phyloP scores from a whole-genome alignment of 306 rosid genomes.

The Dalbergia cochinchinensis region DNA sequence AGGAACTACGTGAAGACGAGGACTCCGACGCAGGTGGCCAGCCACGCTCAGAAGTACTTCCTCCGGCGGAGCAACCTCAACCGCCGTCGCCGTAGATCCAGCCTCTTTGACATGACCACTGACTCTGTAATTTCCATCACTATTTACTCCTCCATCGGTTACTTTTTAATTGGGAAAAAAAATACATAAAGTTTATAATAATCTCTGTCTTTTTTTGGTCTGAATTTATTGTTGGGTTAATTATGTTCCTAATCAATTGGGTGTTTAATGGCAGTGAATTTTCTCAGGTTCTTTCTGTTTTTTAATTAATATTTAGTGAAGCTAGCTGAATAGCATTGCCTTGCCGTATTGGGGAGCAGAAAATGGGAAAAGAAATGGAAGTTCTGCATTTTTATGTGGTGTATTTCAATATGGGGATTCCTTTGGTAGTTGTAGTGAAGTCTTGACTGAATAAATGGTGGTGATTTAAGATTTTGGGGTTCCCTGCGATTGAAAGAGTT shows the following conservation, averaged over 20 bases:
- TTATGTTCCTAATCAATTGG: slow-evolving; percentile 14
- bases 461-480: slow-evolving; percentile 35
- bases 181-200: no score
- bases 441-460: slow-evolving; percentile 1
- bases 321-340: slow-evolving; percentile 11
- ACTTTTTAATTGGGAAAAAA: not conserved
- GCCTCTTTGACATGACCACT: slow-evolving; percentile 97
- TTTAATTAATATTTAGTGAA: not conserved
- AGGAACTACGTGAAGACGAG: slow-evolving; percentile 96
- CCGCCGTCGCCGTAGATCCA: slow-evolving; percentile 99
- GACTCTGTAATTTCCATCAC: slow-evolving; percentile 66
- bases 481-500: slow-evolving; percentile 26
- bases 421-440: slow-evolving; percentile 24
- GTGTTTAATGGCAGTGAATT: slow-evolving; percentile 19
- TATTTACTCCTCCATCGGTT: not conserved
- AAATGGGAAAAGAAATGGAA: not conserved
- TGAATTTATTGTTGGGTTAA: slow-evolving; percentile 32
- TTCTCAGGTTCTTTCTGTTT: slow-evolving; percentile 13
- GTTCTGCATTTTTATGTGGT: not conserved
- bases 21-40: slow-evolving; percentile 98
- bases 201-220: not conserved
- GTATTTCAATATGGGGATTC: slow-evolving; percentile 26
- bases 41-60: slow-evolving; percentile 98
- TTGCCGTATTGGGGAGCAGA: not conserved
- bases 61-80: slow-evolving; percentile 91